Evolutionary conservation across 2,329 filamentous ascomycete genomes (phyloP), one percentile per base, ranked within the genome.

Genomic region (Myriosclerotinia duriaeana): DNA sequence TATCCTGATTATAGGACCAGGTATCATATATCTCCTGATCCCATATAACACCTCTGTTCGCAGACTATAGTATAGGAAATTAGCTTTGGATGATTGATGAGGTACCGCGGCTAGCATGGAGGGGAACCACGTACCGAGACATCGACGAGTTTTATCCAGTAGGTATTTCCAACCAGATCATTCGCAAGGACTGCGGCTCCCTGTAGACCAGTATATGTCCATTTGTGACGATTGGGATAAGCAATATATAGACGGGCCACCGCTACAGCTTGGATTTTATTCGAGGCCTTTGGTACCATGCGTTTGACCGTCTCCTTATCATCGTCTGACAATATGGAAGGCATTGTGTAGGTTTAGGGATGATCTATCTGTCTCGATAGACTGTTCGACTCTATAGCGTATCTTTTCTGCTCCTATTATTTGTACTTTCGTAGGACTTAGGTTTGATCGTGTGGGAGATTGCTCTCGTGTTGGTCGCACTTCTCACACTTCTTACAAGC

Each of bases 251-350:
- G 88, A 76, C 90, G 89, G 69, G 93, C 94, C 72, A 98, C 93
- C 68, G 92, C 95, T 71, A 96, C 94, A 69, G 93, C 93, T 72
- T 96, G 91, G 79, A 99, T 98, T 84, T 98, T 98, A 87, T 98
- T 99, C 75, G 89, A 88, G 70, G 92, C 87, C 79, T 96, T 97
- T 69, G 95, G 94, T 65, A 99, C 92, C 73, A 89, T 90, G 77
- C 95, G 89, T 83, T 96, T 96, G 79, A 99, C 93, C 69, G 89
- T 96, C 81, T 96, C 91, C 84, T 96, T 97, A 82, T 99, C 95
- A 75, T 93, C 90, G 76, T 97, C 94, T 77, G 84, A 91, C 66
- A 99, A 86, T 71, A 96, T 76, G 11, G 76, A 76, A 66, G 74
- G 75, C 76, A 77, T 77, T 36, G 68, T 73, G 63, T 58, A 63